Evolutionary conservation across 495 filamentous ascomycete species (phyloP).

Genomic region (Bacidia gigantensis): DNA sequence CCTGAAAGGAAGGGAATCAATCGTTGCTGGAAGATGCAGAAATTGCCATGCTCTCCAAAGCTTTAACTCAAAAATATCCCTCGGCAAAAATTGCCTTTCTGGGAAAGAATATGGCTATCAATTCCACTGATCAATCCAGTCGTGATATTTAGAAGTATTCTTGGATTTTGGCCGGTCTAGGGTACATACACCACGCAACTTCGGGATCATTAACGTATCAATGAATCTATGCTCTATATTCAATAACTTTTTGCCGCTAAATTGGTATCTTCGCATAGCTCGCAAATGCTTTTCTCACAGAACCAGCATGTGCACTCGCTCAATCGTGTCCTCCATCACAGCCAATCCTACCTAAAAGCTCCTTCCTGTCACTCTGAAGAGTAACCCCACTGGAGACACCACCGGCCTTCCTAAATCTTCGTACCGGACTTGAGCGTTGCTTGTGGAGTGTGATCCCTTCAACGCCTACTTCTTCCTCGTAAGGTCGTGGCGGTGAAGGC

Average conservation of each 20-base stretch:
- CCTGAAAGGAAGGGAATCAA: background rate
- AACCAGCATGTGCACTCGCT: too few species aligned
- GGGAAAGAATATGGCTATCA: too few species aligned
- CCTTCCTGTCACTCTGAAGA: constrained; percentile 12
- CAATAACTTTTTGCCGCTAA: background rate
- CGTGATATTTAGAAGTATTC: too few species aligned
- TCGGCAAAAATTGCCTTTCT: constrained; percentile 1
- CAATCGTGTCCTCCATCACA: constrained; percentile 10
- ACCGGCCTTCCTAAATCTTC: constrained; percentile 7
- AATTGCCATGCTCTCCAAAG: background rate
- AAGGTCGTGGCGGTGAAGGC: constrained; percentile 15
- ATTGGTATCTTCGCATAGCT: background rate
- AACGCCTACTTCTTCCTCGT: constrained; percentile 54
- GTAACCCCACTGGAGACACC: constrained; percentile 11
- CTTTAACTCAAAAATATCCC: background rate
- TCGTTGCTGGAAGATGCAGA: background rate
- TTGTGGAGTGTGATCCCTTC: constrained; percentile 43
- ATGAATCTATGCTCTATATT: background rate
- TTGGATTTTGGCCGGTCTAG: too few species aligned
- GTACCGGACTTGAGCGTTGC: constrained; percentile 27
- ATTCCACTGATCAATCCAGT: too few species aligned
- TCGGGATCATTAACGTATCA: too few species aligned
- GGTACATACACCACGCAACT: too few species aligned
- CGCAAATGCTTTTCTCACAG: background rate
- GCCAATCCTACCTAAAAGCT: constrained; percentile 12